Base-by-base conservation (phyloP, 495 filamentous ascomycete genomes). In the Evernia prunastri region DNA sequence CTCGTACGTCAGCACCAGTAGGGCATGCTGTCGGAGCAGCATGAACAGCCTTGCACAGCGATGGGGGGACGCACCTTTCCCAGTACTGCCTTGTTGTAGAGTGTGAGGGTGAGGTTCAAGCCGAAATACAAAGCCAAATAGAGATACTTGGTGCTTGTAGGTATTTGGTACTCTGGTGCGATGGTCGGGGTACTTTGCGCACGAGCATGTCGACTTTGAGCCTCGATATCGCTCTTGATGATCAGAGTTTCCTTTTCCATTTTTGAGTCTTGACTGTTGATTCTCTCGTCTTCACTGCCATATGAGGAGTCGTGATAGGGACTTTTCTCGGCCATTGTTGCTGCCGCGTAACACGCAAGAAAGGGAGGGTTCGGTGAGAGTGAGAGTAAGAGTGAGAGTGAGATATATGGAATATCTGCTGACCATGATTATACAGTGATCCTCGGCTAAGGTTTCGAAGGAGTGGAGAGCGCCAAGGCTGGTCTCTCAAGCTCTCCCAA, bases 81-180 rank as follows among this genome's bases (percentile, higher is more conserved):
- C 43, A 85, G 71, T 4, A 85, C 75, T 18, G 79, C 74, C 66
- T 85, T 85, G 71, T 85, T 85, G 64, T 80, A 83, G 4, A 85
- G 71, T 4, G 82, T 84, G 63, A 85, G 71, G 39, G 71, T 68
- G 36, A 84, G 76, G 63, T 82, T 85, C 64, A 83, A 74, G 31
- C 75, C 63, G 59, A 85, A 84, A 61, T 84, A 85, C 6, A 76
- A 64, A 13, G 69, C 74, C 49, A 84, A 69, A 68, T 77, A 80
- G 15, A 71, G 66, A 43, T 78, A 73, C 65, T 83, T 82, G 33
- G 70, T 75, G 29, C 60, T 64, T 33, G 72, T 70, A 15, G 78
- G 72, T 40, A 75, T 70, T 37, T 58, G 43, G 49, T 67, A 61
- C 47, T 67, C 66, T 18, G 56, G 54, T 10, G 60, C 66, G 33